Evolutionary conservation across 192 early-diverging fungal species (phyloP).

Genomic region (Rhizoclosmatium globosum): DNA sequence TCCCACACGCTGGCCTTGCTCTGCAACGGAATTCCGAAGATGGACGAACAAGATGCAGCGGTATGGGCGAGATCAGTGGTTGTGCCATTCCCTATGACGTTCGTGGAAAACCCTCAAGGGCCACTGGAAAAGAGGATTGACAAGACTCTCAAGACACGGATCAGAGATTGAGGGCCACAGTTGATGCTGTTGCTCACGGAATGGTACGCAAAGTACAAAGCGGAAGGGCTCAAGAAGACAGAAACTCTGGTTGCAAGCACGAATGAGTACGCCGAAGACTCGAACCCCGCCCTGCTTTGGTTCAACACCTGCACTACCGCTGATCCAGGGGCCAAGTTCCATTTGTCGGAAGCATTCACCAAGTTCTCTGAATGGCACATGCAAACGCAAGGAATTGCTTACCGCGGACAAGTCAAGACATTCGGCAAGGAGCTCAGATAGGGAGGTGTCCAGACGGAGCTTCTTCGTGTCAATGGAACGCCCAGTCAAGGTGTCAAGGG

Average conservation of each 20-base stretch:
- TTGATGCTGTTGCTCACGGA: slow-evolving; percentile 8
- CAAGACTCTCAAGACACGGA: background rate
- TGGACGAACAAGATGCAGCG: slow-evolving; percentile 2
- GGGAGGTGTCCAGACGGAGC: too few relatives aligned
- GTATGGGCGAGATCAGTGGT: background rate
- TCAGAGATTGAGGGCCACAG: background rate
- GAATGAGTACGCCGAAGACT: too few relatives aligned
- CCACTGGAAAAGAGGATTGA: background rate
- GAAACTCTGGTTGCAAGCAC: background rate
- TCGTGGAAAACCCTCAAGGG: background rate
- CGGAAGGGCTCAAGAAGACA: slow-evolving; percentile 2
- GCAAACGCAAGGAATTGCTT: too few relatives aligned
- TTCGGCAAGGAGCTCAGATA: too few relatives aligned
- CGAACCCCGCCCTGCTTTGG: too few relatives aligned
- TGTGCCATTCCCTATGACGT: background rate
- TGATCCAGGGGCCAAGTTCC: too few relatives aligned
- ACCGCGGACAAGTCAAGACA: too few relatives aligned
- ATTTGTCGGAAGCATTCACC: too few relatives aligned
- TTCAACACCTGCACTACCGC: too few relatives aligned
- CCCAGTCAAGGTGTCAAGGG: too few relatives aligned
- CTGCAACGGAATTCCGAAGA: background rate
- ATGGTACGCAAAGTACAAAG: background rate
- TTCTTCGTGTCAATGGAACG: too few relatives aligned
- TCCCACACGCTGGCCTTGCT: background rate
- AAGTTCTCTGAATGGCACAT: too few relatives aligned